A percentile compares a stretch with the other conserved stretches of the same genome.
Conservation (phyloP, 148 eudicot genomes). For the Amaranthus cruentus region DNA sequence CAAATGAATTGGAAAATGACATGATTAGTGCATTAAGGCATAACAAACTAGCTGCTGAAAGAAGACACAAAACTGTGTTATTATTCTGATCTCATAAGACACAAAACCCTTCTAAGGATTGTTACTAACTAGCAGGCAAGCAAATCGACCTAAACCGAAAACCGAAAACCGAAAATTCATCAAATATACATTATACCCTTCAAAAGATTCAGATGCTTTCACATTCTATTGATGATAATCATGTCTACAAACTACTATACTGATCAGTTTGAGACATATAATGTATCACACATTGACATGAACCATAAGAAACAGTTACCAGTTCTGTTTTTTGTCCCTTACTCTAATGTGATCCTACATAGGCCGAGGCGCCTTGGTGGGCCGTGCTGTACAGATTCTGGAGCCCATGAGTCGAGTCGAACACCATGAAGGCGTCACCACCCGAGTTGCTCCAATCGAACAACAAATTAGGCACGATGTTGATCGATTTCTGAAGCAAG, state of each 20-base stretch:
- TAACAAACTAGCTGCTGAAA: neutral
- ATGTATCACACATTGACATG: constrained; percentile 23
- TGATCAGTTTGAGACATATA: constrained; percentile 24
- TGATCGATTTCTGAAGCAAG: constrained; percentile 23
- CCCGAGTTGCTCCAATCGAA: constrained; percentile 37
- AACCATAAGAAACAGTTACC: constrained; percentile 18
- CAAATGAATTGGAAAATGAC: neutral
- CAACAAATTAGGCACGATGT: constrained; percentile 34
- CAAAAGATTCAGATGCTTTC: constrained; percentile 17
- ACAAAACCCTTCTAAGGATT: neutral
- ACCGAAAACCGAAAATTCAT: constrained; percentile 15
- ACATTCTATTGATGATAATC: constrained; percentile 5
- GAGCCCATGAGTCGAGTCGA: constrained; percentile 23
- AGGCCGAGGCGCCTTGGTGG: constrained; percentile 24
- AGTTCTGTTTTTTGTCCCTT: constrained; percentile 10
- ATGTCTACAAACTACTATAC: constrained; percentile 22
- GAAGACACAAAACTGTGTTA: neutral
- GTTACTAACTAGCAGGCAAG: neutral
- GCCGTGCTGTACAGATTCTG: constrained; percentile 21
- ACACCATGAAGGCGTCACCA: constrained; percentile 40
- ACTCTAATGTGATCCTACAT: constrained; percentile 31
- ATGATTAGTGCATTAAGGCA: neutral
- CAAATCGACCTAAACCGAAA: constrained; percentile 6
- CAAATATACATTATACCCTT: constrained; percentile 25
- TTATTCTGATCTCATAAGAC: neutral